A percentile compares a stretch with the other conserved stretches of the same genome.
phyloP scores from a whole-genome alignment of 331 rosid genomes.

The Erythrophleum ivorense region DNA sequence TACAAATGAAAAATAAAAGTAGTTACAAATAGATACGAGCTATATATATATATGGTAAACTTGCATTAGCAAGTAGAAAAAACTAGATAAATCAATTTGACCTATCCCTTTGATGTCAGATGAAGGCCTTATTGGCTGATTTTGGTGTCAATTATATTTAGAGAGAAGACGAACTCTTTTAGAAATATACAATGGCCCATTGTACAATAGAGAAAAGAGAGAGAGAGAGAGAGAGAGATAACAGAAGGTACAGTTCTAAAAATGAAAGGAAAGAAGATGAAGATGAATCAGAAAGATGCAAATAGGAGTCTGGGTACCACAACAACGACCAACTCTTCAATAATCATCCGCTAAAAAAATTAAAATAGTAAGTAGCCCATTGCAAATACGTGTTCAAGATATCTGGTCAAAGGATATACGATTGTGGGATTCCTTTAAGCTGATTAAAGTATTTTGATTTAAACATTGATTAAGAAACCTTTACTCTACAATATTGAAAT shows the following conservation, averaged over 20 bases:
- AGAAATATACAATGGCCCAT: neutral
- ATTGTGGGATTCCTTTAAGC: neutral
- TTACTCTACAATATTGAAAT: neutral
- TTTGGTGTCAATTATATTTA: neutral
- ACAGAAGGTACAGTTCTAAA: neutral
- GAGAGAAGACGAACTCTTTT: neutral
- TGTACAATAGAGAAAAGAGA: neutral
- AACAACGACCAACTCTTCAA: neutral
- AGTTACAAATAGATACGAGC: neutral
- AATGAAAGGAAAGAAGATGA: neutral
- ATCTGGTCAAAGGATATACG: conserved; percentile 9
- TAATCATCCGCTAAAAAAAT: neutral
- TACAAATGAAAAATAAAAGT: neutral
- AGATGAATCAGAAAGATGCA: neutral
- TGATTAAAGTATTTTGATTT: conserved; percentile 14
- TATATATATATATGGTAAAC: neutral
- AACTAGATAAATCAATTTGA: neutral
- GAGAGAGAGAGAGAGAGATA: neutral
- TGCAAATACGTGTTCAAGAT: neutral
- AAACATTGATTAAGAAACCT: neutral
- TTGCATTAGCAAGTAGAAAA: neutral
- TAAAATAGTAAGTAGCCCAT: neutral
- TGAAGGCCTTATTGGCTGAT: neutral
- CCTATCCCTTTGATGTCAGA: neutral
- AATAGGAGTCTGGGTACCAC: neutral